A percentile compares a stretch with the other conserved stretches of the same genome.
These are phyloP conservation scores for Cutaneotrichosporon sp. DNA, from an alignment of 1,284 basidiomycete genomes.

Conservation along the genomic window DNA sequence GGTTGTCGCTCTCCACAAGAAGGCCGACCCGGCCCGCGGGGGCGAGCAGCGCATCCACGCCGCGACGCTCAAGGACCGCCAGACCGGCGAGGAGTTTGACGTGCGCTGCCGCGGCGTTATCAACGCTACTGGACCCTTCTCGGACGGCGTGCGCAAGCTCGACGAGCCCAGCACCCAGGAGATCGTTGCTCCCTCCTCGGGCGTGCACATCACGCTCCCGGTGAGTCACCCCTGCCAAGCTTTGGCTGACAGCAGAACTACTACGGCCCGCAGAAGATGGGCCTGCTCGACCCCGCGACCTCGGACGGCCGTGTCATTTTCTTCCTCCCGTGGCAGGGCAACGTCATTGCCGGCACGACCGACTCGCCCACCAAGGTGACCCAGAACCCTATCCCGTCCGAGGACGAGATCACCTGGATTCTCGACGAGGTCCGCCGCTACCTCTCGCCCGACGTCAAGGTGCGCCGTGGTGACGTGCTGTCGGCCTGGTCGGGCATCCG, in stretches of 20 bases:
- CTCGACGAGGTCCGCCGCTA: conserved; percentile 84
- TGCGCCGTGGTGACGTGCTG: conserved; percentile 93
- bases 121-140: conserved; percentile 96
- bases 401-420: conserved; percentile 97
- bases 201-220: conserved; percentile 94
- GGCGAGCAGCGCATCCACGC: conserved; percentile 65
- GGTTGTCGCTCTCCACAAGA: conserved; percentile 77
- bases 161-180: conserved; percentile 79
- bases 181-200: conserved; percentile 89
- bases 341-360: conserved; percentile 96
- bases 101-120: conserved; percentile 89
- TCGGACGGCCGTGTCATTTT: conserved; percentile 98
- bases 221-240: conserved; percentile 19
- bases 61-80: conserved; percentile 75
- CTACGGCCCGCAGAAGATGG: conserved; percentile 94
- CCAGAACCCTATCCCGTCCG: conserved; percentile 77
- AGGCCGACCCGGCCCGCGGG: conserved; percentile 57
- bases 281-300: conserved; percentile 90
- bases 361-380: conserved; percentile 79
- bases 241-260: conserved; percentile 62
- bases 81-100: conserved; percentile 74
- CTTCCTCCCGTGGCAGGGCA: conserved; percentile 98
- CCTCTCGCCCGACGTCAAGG: conserved; percentile 87
- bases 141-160: conserved; percentile 81
- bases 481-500: conserved; percentile 92